Percentiles rank a stretch among this genome's conserved stretches.
Conservation (phyloP, 2,329 filamentous ascomycete species). For the Pezicula rhizophila region DNA sequence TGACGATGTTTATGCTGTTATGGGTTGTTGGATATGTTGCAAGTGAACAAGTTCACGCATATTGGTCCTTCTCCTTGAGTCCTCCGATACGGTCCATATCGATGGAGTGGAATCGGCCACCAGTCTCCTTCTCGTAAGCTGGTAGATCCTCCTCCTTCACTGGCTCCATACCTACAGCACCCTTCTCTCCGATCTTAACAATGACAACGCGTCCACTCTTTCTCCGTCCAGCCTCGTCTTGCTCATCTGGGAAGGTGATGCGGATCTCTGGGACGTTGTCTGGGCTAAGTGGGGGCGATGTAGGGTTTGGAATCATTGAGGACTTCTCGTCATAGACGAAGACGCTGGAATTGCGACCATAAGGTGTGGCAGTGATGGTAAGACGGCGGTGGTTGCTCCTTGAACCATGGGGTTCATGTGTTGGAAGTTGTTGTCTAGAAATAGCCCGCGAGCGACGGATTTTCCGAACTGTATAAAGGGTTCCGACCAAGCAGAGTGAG, state of each 20-base stretch:
- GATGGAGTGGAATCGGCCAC: slow-evolving; percentile 80
- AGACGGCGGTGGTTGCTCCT: slow-evolving; percentile 43
- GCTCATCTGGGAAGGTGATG: slow-evolving; percentile 96
- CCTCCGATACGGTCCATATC: slow-evolving; percentile 94
- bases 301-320: slow-evolving; percentile 69
- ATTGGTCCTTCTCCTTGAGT: slow-evolving; percentile 75
- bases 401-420: slow-evolving; percentile 43
- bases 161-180: slow-evolving; percentile 81
- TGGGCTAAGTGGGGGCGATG: slow-evolving; percentile 70
- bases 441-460: slow-evolving; percentile 43
- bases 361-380: slow-evolving; percentile 44
- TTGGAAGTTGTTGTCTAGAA: slow-evolving; percentile 53
- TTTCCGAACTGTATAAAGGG: slow-evolving; percentile 68
- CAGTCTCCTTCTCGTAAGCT: slow-evolving; percentile 78
- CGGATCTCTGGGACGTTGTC: slow-evolving; percentile 89
- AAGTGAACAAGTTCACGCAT: background rate
- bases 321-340: slow-evolving; percentile 76
- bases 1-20: background rate
- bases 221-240: slow-evolving; percentile 75
- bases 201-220: slow-evolving; percentile 86
- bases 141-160: slow-evolving; percentile 71
- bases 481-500: slow-evolving; percentile 59
- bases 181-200: slow-evolving; percentile 82
- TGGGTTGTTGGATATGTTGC: background rate
- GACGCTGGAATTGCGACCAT: slow-evolving; percentile 58